A percentile compares a stretch with the other conserved stretches of the same genome.
Evolutionary conservation across 2,329 filamentous ascomycete species (phyloP).

Genomic region (Aspergillus jensenii): DNA sequence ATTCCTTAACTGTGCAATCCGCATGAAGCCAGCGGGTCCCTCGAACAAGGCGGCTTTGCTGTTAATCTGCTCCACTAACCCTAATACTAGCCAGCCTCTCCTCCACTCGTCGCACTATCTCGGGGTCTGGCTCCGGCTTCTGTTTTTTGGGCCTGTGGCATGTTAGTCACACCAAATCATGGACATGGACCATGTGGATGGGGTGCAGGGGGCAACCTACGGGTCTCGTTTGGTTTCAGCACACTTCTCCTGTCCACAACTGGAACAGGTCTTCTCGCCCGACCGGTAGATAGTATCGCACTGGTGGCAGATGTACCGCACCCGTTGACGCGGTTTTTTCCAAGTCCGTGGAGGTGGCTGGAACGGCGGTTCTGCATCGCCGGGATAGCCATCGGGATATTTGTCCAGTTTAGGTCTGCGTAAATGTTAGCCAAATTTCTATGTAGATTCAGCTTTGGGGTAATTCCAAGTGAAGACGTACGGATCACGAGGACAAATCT

Average conservation of each 20-base stretch:
- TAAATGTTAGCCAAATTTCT: constrained; percentile 6
- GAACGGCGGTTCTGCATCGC: constrained; percentile 39
- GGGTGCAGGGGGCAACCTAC: constrained; percentile 29
- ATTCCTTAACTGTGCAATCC: neutral
- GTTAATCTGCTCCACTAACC: constrained; percentile 8
- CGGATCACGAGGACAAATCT: constrained; percentile 77
- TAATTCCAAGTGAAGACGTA: constrained; percentile 49
- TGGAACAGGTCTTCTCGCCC: constrained; percentile 33
- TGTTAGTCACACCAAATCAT: constrained; percentile 10
- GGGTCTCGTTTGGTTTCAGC: constrained; percentile 42
- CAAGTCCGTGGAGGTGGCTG: constrained; percentile 37
- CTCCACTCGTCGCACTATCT: constrained; percentile 39
- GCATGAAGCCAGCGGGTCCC: too few species aligned
- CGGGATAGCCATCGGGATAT: constrained; percentile 47
- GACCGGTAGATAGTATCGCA: constrained; percentile 37
- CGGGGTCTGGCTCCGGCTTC: constrained; percentile 40
- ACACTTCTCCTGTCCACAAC: constrained; percentile 44
- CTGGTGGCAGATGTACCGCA: constrained; percentile 44
- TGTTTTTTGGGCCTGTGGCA: constrained; percentile 39
- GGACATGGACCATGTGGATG: neutral
- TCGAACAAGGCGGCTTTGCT: neutral
- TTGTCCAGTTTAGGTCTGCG: constrained; percentile 41
- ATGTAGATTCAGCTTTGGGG: neutral
- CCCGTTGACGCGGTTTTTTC: constrained; percentile 37
- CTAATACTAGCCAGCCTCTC: constrained; percentile 35